Evolutionary conservation across 2,329 filamentous ascomycete genomes (phyloP), one percentile per base, ranked within the genome.

Genomic region (Xylaria sp.): DNA sequence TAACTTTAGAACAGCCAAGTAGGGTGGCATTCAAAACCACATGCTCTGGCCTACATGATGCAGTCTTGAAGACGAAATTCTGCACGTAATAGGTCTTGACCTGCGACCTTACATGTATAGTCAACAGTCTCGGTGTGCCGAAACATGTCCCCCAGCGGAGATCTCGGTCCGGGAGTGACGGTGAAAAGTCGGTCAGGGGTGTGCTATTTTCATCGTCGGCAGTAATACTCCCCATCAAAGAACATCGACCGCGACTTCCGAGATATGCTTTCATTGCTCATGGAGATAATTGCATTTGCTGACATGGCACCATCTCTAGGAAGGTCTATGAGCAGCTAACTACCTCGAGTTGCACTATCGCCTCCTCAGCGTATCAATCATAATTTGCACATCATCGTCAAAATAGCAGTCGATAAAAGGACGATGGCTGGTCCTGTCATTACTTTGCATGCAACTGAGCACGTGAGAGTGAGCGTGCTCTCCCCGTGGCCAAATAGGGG

Each of bases 1-100:
- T 55, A 55, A 55, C 52, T 55, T 55, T 55, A 55, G 52, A 55
- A 55, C 30, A 55, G 8, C 9, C 4, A 23, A n/a, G 32, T 13
- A 55, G 30, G 32, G 32, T 36, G 30, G 10, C 52, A 36, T 4
- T 55, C 9, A 20, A 55, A 36, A 55, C 20, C 13, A 4, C 18
- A 36, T n/a, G 23, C 30, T 53, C 12, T 8, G 32, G 15, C 15
- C 28, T 20, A n/a, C n/a, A n/a, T n/a, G n/a, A n/a, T n/a, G n/a
- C n/a, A n/a, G n/a, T n/a, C n/a, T n/a, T n/a, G n/a, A n/a, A n/a
- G n/a, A n/a, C n/a, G n/a, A n/a, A n/a, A n/a, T n/a, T n/a, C n/a
- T n/a, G n/a, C n/a, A n/a, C n/a, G n/a, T n/a, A n/a, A n/a, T n/a
- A n/a, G n/a, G n/a, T n/a, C n/a, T n/a, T n/a, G n/a, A n/a, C n/a